A percentile compares a stretch with the other conserved stretches of the same genome.
phyloP scores from a whole-genome alignment of 208 protist genomes.

The Phytomonas sp. region DNA sequence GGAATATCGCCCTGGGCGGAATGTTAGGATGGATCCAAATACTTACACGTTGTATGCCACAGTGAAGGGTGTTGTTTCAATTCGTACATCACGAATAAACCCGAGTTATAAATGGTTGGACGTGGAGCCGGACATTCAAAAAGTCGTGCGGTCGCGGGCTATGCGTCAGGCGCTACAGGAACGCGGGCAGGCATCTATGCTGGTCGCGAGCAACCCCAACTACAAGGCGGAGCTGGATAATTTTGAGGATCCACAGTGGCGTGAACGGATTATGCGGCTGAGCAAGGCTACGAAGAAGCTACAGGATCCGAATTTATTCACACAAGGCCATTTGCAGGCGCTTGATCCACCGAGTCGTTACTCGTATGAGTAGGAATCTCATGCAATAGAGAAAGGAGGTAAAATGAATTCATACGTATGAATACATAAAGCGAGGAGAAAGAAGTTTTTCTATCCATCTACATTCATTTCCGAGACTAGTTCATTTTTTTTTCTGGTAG shows the following conservation, averaged over 20 bases:
- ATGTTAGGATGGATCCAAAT: conserved; percentile 80
- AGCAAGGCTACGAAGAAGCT: conserved; percentile 49
- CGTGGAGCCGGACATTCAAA: conserved; percentile 82
- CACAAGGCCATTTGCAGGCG: conserved; percentile 31
- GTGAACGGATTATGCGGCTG: conserved; percentile 41
- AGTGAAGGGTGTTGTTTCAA: conserved; percentile 67
- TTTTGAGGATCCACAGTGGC: conserved; percentile 51
- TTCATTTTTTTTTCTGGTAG: too few relatives aligned
- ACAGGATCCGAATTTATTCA: conserved; percentile 71
- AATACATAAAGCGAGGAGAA: background rate
- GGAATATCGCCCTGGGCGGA: conserved; percentile 60
- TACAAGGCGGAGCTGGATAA: conserved; percentile 44
- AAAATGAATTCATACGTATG: background rate
- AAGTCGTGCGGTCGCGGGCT: conserved; percentile 45
- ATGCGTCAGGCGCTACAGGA: conserved; percentile 43
- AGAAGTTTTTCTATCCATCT: background rate
- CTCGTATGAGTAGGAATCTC: conserved; percentile 39
- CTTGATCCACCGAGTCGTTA: conserved; percentile 47
- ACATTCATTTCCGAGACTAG: background rate
- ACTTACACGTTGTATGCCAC: conserved; percentile 75
- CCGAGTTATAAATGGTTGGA: conserved; percentile 75
- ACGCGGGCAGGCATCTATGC: conserved; percentile 36
- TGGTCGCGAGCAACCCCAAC: conserved; percentile 31
- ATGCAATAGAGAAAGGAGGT: background rate
- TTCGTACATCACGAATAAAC: conserved; percentile 61